A percentile compares a stretch with the other conserved stretches of the same genome.
These are phyloP conservation scores for Aegilops bicornis DNA, from an alignment of 176 grass and related monocot genomes.

Conservation along the genomic window DNA sequence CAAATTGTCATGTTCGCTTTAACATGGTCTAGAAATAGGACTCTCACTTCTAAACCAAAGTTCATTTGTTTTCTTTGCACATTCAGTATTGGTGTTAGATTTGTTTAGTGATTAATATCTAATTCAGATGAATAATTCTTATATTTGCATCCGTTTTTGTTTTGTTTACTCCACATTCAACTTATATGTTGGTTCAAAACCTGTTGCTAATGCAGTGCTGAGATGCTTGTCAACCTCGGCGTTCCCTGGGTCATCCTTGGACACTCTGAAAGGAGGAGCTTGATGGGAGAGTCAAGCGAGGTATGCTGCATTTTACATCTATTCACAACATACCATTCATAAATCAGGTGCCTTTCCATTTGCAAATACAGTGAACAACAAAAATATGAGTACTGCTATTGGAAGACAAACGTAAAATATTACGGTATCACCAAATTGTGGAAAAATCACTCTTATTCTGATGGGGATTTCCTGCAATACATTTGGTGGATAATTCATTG, in stretches of 20 bases:
- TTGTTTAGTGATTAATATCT: background rate
- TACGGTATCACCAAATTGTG: background rate
- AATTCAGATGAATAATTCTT: background rate
- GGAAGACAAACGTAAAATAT: background rate
- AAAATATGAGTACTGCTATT: background rate
- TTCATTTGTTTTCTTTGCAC: background rate
- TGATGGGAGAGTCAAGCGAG: slow-evolving; percentile 89
- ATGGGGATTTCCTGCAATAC: background rate
- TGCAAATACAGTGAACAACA: background rate
- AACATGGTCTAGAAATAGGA: background rate
- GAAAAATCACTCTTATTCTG: background rate
- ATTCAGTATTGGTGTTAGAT: background rate
- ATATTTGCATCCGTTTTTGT: background rate
- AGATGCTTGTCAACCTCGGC: slow-evolving; percentile 89
- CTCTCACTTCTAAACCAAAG: background rate
- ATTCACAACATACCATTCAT: background rate
- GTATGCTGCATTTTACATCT: slow-evolving; percentile 28
- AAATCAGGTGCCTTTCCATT: background rate
- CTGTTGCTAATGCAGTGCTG: slow-evolving; percentile 58
- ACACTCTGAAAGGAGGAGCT: slow-evolving; percentile 92
- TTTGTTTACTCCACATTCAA: background rate
- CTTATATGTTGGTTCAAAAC: background rate
- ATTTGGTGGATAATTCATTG: background rate
- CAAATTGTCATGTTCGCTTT: background rate
- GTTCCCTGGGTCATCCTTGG: slow-evolving; percentile 95